Base-by-base conservation (phyloP, 192 early-diverging fungal species). In the Coemansia sp. region DNA sequence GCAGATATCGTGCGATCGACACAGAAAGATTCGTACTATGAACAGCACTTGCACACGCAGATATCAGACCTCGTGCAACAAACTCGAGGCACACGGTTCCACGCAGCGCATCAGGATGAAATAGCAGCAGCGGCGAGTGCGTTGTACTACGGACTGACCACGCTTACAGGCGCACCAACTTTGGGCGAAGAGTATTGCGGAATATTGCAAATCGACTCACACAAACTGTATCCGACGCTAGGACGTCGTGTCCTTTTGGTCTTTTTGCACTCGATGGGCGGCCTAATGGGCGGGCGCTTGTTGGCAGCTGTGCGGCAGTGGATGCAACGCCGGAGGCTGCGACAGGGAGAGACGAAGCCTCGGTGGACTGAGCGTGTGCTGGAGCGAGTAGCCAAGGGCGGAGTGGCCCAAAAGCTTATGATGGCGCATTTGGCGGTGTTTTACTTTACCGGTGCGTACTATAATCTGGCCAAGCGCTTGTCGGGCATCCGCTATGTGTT, bases 181-280 rank as follows among this genome's bases (percentile, higher is more conserved):
- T 70, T 98, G 36, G 96, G 96, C 46, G 94, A 98, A 71, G 96
- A 98, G 67, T 97, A 96, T 72, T 95, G 93, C 61, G 93, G 92
- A 60, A 91, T 97, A 53, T 64, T 93, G 63, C 93, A 89, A 56
- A 76, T 87, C 48, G 79, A 71, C 1, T 59, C 68, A 15, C 61
- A 68, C 2, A 79, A 83, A n/a, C 36, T 61, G 58, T 85, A 76
- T 34, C 89, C 90, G 20, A 67, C 82, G 18, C 23, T 36, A 17
- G 68, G 67, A 3, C 71, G 71, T 6, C 67, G 76, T 10, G n/a
- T 79, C 0, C 65, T 79, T 15, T 55, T 79, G 61, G 67, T 73
- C 2, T 23, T 74, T 14, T 46, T 79, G 62, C 76, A 79, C 64
- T 51, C 71, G 4, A 61, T 64, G 21, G 66, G 66, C 2, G 56